These are phyloP conservation scores for Claviceps capensis DNA, from an alignment of 2,329 filamentous ascomycete species.

Conservation along the genomic window DNA sequence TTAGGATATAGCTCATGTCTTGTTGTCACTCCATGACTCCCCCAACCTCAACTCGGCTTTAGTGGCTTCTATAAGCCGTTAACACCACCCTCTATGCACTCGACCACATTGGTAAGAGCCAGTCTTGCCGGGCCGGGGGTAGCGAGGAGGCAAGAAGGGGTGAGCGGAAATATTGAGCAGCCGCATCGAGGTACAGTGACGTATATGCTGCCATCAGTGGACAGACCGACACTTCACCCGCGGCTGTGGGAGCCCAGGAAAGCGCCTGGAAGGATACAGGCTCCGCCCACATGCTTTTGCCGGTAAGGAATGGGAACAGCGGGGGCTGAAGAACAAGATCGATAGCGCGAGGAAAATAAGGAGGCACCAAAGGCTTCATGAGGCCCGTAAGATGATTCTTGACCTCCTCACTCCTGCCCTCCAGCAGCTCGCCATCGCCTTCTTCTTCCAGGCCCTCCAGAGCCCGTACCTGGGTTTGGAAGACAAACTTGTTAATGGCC, in stretches of 20 bases:
- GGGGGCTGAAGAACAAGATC: conserved; percentile 80
- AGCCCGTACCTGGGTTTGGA: conserved; percentile 73
- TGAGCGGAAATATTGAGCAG: conserved; percentile 66
- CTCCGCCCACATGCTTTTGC: conserved; percentile 71
- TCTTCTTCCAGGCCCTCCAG: conserved; percentile 95
- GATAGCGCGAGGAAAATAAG: conserved; percentile 66
- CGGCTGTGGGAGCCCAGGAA: conserved; percentile 67
- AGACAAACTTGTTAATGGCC: conserved; percentile 94
- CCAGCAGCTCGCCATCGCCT: conserved; percentile 82
- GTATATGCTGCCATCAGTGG: conserved; percentile 73
- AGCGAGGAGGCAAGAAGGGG: conserved; percentile 57
- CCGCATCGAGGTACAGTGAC: conserved; percentile 50
- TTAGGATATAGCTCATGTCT: no score
- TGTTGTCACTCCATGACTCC: conserved; percentile 14
- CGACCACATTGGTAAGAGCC: conserved; percentile 74
- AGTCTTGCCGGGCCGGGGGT: conserved; percentile 57
- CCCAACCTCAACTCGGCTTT: conserved; percentile 15
- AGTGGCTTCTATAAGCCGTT: conserved; percentile 32
- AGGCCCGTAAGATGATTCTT: conserved; percentile 74
- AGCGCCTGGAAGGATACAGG: conserved; percentile 53
- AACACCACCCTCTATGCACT: conserved; percentile 65
- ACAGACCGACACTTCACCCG: conserved; percentile 60
- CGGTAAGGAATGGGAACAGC: conserved; percentile 64
- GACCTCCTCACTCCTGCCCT: conserved; percentile 84
- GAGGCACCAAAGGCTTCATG: conserved; percentile 75